Evolutionary conservation across 176 grass and related monocot species (phyloP), one percentile per base, ranked within the genome.

Genomic region (Dendrocalamus sinicus): DNA sequence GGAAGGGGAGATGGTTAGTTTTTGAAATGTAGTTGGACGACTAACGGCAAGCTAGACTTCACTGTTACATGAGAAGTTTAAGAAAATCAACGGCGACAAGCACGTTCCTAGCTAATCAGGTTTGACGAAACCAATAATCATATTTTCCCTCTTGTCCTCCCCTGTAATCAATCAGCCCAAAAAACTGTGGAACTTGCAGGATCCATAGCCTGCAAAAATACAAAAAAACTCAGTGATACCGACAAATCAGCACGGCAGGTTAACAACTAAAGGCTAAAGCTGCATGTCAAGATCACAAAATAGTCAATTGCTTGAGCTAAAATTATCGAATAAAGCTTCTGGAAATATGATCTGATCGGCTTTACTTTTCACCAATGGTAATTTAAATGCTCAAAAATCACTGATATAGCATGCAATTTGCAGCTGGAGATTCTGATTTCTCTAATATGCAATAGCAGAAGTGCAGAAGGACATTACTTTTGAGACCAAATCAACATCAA

Each of bases 111-210:
- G 9, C 48, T 60, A 82, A 22, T 12, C 46, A 59, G 23, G 43
- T 37, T 82, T 47, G 61, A 39, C 13, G 35, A 73, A 66, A 65
- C 54, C 15, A 47, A 35, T 2, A 55, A 43, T 41, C 23, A 0
- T 22, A 26, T 16, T 57, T 52, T 23, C 8, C 30, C 2, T 16
- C 1, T 41, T 28, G 12, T 79, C 63, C 65, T 73, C 39, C n/a
- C 15, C 47, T 20, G 24, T 7, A 14, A 52, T 70, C 61, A 72
- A 41, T 78, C 70, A 91, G 20, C 19, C 82, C 79, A 84, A 73
- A 12, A 89, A 90, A 81, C 83, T 91, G 32, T 62, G 77, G 75
- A 85, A 92, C 85, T 84, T 89, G 88, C 94, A 94, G 58, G 83
- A 92, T 81, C 90, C 92, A 50, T 91, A 72, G 68, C 94, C 94